Percentiles rank a stretch among this genome's conserved stretches.
Conservation (phyloP, 2,329 filamentous ascomycete species). For the Sarocladium brachiariae region DNA sequence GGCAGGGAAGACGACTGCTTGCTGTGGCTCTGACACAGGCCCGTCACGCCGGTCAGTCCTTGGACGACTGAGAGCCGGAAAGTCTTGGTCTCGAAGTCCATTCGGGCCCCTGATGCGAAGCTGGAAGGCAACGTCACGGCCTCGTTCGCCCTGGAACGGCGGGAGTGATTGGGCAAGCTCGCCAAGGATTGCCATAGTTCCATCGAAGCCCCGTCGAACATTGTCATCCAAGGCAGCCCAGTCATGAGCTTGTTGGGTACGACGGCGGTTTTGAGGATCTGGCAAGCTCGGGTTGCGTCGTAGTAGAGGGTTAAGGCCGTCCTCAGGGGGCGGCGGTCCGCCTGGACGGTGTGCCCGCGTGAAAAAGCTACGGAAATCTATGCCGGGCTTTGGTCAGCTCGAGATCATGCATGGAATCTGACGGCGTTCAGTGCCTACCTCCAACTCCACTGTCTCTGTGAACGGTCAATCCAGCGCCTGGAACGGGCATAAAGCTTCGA, state of each 20-base stretch:
- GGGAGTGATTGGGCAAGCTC: conserved; percentile 51
- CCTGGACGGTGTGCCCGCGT: conserved; percentile 46
- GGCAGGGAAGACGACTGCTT: conserved; percentile 68
- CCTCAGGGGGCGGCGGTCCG: conserved; percentile 56
- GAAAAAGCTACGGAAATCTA: conserved; percentile 44
- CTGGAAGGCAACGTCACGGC: conserved; percentile 42
- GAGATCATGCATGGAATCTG: background rate
- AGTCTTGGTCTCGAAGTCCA: conserved; percentile 44
- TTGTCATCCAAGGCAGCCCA: conserved; percentile 23
- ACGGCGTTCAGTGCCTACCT: conserved; percentile 30
- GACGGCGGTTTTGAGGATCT: conserved; percentile 25
- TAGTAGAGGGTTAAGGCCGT: conserved; percentile 81
- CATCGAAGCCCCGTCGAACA: conserved; percentile 33
- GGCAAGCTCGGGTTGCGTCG: conserved; percentile 48
- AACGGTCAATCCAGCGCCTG: background rate
- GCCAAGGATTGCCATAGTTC: conserved; percentile 48
- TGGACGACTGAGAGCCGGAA: conserved; percentile 23
- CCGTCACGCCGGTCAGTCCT: conserved; percentile 39
- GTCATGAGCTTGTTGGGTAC: background rate
- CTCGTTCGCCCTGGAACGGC: conserved; percentile 36
- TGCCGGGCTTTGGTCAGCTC: background rate
- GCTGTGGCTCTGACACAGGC: conserved; percentile 54
- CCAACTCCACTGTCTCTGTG: conserved; percentile 22
- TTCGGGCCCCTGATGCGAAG: conserved; percentile 50
- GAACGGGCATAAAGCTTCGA: conserved; percentile 6